A percentile compares a stretch with the other conserved stretches of the same genome.
Conservation (phyloP, 257 asterid genomes). For the Agastache rugosa region DNA sequence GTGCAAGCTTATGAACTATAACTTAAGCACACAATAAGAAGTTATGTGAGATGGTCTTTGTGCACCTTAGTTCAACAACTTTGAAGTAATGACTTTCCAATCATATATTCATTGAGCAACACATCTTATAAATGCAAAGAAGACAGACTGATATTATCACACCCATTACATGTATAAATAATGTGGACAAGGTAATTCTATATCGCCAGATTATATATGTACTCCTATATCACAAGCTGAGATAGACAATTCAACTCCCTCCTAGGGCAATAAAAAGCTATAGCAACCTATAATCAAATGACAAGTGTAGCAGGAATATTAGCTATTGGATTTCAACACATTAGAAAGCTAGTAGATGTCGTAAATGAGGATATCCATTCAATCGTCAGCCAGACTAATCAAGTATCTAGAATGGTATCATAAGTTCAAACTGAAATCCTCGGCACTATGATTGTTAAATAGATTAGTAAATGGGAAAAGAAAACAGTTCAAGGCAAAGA, state of each 20-base stretch:
- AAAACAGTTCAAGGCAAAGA: background rate
- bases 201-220: constrained; percentile 4
- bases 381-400: constrained; percentile 12
- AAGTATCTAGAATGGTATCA: constrained; percentile 8
- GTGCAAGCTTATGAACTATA: constrained; percentile 29
- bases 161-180: background rate
- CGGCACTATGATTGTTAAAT: constrained; percentile 9
- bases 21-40: constrained; percentile 20
- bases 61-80: constrained; percentile 32
- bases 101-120: background rate
- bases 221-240: constrained; percentile 1
- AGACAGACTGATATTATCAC: constrained; percentile 1
- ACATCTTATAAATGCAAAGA: constrained; percentile 11
- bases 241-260: constrained; percentile 16
- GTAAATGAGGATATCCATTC: constrained; percentile 12
- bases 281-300: constrained; percentile 4
- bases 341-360: background rate
- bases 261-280: constrained; percentile 18
- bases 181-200: constrained; percentile 6
- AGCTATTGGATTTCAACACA: background rate
- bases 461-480: background rate
- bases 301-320: background rate
- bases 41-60: constrained; percentile 5
- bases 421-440: constrained; percentile 2
- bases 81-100: background rate